Conservation (phyloP, 1,284 basidiomycete species). For the Limonomyces culmigenus region DNA sequence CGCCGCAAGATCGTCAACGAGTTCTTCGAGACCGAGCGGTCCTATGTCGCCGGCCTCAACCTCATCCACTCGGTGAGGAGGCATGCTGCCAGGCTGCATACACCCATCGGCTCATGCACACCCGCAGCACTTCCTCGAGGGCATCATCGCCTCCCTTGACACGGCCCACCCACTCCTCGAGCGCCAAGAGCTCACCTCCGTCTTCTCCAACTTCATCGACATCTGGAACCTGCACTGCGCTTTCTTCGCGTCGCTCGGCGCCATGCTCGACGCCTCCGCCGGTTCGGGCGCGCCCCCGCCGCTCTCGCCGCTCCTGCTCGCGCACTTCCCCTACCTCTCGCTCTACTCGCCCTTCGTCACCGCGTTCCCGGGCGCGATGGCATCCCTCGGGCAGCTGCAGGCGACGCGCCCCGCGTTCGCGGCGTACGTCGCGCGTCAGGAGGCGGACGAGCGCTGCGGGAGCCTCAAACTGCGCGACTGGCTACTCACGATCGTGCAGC, state of each 20-base stretch:
- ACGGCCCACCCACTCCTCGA: constrained; percentile 49
- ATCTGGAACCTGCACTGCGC: constrained; percentile 80
- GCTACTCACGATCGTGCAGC: constrained; percentile 75
- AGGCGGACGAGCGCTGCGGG: constrained; percentile 49
- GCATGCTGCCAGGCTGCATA: constrained; percentile 1
- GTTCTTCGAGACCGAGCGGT: constrained; percentile 64
- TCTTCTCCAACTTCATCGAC: constrained; percentile 85
- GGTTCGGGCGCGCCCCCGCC: constrained; percentile 11
- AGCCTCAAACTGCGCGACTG: constrained; percentile 66
- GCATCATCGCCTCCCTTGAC: constrained; percentile 56
- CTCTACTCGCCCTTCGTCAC: constrained; percentile 74
- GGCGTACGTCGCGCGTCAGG: constrained; percentile 38
- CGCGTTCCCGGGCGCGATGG: constrained; percentile 52
- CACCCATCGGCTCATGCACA: not conserved
- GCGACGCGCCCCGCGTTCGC: constrained; percentile 38
- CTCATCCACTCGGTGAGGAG: constrained; percentile 58
- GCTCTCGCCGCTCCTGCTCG: constrained; percentile 27
- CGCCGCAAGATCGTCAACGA: constrained; percentile 45
- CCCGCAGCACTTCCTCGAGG: constrained; percentile 57
- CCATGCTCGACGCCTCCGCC: constrained; percentile 20
- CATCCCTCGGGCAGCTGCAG: constrained; percentile 33
- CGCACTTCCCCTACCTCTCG: constrained; percentile 36
- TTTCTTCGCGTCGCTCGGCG: constrained; percentile 46
- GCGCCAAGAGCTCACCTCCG: constrained; percentile 48
- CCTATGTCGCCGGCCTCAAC: constrained; percentile 66